These are phyloP conservation scores for Cornus kousa DNA, from an alignment of 148 eudicot genomes.

Conservation along the genomic window DNA sequence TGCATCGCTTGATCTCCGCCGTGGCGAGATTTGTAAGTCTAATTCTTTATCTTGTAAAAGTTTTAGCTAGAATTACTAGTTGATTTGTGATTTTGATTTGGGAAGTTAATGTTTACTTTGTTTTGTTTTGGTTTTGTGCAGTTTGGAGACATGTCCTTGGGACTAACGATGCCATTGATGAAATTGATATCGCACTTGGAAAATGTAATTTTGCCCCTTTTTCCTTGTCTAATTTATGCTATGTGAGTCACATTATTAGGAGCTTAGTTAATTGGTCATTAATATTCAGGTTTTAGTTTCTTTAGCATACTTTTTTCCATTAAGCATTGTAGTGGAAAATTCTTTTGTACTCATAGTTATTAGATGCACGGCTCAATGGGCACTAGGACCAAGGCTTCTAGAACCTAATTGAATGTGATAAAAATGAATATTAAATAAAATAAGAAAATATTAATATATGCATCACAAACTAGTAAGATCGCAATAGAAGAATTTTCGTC, in stretches of 20 bases:
- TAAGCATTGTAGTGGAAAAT: too few species aligned
- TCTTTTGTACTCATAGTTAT: too few species aligned
- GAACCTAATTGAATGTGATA: too few species aligned
- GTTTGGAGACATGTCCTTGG: constrained; percentile 99
- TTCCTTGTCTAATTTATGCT: background rate
- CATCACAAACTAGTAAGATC: too few species aligned
- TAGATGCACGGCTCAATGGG: too few species aligned
- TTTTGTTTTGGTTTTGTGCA: constrained; percentile 23
- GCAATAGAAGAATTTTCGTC: too few species aligned
- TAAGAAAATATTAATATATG: too few species aligned
- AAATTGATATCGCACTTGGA: constrained; percentile 75
- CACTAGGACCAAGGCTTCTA: too few species aligned
- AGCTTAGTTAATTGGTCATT: background rate
- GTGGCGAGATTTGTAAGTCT: constrained; percentile 82
- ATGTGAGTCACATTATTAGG: background rate
- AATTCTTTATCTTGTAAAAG: background rate
- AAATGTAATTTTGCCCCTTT: constrained; percentile 53
- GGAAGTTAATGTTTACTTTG: constrained; percentile 5
- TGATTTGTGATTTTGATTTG: background rate
- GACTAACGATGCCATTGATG: constrained; percentile 64
- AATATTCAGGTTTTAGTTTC: too few species aligned
- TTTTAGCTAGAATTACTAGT: background rate
- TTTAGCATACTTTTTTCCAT: too few species aligned
- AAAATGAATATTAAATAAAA: too few species aligned
- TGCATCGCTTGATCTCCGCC: constrained; percentile 96